These are phyloP conservation scores for Spergularia bocconei DNA, from an alignment of 148 eudicot species.

Conservation along the genomic window DNA sequence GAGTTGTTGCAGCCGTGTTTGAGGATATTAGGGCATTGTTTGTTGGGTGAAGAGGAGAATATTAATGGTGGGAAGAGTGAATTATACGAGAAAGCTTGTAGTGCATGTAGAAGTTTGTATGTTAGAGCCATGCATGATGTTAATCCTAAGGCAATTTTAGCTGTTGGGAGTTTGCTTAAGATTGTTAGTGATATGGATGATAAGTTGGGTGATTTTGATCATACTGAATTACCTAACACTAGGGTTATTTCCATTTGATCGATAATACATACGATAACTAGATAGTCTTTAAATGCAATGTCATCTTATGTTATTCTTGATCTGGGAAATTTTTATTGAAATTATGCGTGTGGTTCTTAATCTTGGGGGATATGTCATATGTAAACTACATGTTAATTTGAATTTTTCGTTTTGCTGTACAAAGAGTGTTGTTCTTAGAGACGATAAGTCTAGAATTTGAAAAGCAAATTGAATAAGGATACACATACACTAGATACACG, in stretches of 20 bases:
- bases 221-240: slow-evolving; percentile 48
- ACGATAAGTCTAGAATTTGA: no score
- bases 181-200: slow-evolving; percentile 39
- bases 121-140: slow-evolving; percentile 74
- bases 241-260: slow-evolving; percentile 36
- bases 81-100: slow-evolving; percentile 51
- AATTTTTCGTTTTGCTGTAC: no score
- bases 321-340: no score
- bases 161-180: slow-evolving; percentile 59
- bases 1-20: slow-evolving; percentile 70
- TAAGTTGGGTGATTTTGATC: slow-evolving; percentile 38
- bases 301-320: no score
- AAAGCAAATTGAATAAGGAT: no score
- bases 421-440: no score
- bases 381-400: no score
- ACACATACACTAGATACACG: no score
- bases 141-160: slow-evolving; percentile 70
- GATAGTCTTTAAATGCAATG: no score
- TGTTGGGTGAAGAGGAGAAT: slow-evolving; percentile 35
- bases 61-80: slow-evolving; percentile 10
- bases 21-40: slow-evolving; percentile 80
- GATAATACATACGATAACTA: no score
- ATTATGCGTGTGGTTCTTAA: no score
- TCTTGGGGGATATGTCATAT: no score
- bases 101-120: slow-evolving; percentile 59